Evolutionary conservation across 2,329 filamentous ascomycete genomes (phyloP).

Genomic region (Teratosphaeria nubilosa): DNA sequence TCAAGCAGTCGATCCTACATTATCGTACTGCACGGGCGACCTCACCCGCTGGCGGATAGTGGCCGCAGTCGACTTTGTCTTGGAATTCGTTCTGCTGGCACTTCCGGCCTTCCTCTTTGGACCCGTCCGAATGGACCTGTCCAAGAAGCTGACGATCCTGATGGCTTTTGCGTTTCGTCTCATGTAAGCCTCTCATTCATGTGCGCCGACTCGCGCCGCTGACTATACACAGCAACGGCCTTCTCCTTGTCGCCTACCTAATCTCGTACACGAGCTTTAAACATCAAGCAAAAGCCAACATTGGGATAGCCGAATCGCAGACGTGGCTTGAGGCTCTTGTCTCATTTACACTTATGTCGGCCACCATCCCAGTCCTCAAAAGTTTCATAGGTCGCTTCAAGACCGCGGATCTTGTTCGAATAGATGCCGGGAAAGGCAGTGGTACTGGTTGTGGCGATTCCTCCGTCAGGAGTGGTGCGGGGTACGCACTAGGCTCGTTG

Average conservation of each 20-base stretch:
- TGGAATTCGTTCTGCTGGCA: neutral
- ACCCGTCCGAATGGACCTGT: neutral
- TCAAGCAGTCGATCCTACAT: too few species aligned
- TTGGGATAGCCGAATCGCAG: neutral
- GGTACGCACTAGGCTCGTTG: too few species aligned
- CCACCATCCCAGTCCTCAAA: neutral
- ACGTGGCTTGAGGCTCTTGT: neutral
- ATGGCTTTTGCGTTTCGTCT: constrained; percentile 1
- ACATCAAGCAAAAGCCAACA: neutral
- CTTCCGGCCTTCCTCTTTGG: neutral
- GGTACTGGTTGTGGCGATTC: too few species aligned
- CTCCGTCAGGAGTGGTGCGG: too few species aligned
- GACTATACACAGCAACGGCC: too few species aligned
- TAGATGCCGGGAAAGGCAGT: too few species aligned
- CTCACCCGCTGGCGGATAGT: neutral
- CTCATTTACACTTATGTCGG: neutral
- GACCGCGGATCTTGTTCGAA: neutral
- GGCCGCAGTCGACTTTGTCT: neutral
- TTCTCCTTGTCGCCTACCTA: constrained; percentile 1
- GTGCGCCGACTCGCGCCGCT: too few species aligned
- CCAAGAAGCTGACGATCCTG: neutral
- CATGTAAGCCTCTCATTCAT: neutral
- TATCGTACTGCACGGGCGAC: neutral
- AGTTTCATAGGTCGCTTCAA: constrained; percentile 2
- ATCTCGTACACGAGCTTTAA: neutral